Evolutionary conservation across 768 basidiomycete genomes (phyloP).

Genomic region (Tylopilus sp.): DNA sequence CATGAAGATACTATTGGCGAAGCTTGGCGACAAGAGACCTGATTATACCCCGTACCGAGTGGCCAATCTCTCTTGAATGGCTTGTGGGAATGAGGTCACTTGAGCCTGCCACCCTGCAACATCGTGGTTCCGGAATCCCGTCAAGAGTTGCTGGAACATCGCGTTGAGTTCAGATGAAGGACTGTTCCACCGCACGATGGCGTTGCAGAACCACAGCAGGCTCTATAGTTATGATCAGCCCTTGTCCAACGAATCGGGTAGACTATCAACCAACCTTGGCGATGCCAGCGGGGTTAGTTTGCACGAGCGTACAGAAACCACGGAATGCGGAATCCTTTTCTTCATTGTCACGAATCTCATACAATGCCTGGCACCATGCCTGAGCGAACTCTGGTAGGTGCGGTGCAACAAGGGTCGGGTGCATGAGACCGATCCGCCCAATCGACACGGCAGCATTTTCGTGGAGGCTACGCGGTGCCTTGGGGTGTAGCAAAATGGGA

Average conservation of each 20-base stretch:
- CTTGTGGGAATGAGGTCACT: conserved; percentile 78
- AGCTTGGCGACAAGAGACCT: conserved; percentile 1
- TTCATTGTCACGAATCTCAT: conserved; percentile 98
- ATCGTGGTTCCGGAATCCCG: conserved; percentile 87
- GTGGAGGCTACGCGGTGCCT: conserved; percentile 89
- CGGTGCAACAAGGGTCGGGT: conserved; percentile 84
- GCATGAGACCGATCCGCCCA: conserved; percentile 92
- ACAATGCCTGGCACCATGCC: conserved; percentile 95
- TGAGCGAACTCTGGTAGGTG: conserved; percentile 88
- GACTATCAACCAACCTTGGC: conserved; percentile 70
- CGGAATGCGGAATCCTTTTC: conserved; percentile 99
- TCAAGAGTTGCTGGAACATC: conserved; percentile 90
- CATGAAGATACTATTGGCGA: conserved; percentile 5
- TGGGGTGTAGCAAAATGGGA: conserved; percentile 88
- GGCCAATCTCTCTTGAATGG: conserved; percentile 83
- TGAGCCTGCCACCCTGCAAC: conserved; percentile 83
- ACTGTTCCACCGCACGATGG: conserved; percentile 91
- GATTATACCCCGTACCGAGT: conserved; percentile 81
- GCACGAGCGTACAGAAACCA: conserved; percentile 93
- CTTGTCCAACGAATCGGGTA: background rate
- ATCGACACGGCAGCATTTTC: conserved; percentile 99
- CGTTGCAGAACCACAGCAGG: conserved; percentile 96
- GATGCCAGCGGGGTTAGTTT: conserved; percentile 91
- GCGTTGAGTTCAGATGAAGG: conserved; percentile 88
- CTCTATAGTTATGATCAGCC: conserved; percentile 49